Evolutionary conservation across 1,284 basidiomycete genomes (phyloP).

Genomic region (Boletus nobilissimus): DNA sequence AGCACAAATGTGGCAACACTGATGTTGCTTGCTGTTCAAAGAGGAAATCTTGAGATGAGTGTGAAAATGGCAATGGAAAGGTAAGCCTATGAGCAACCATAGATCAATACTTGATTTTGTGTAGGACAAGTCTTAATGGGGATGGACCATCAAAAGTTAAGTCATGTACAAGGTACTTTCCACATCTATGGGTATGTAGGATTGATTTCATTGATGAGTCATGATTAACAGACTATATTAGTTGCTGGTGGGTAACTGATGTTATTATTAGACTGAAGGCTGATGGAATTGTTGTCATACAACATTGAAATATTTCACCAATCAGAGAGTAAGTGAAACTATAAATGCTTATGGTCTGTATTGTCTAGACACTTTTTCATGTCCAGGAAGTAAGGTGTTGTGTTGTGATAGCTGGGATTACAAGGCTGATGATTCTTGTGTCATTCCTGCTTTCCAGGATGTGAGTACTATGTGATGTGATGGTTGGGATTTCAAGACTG

Average conservation of each 20-base stretch:
- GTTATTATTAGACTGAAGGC: not conserved
- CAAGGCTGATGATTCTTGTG: too few species aligned
- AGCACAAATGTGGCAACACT: not conserved
- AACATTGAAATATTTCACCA: too few species aligned
- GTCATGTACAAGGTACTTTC: not conserved
- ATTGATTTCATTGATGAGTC: not conserved
- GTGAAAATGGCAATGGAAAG: not conserved
- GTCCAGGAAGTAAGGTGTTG: too few species aligned
- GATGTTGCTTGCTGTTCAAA: conserved; percentile 1
- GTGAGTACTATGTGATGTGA: too few species aligned
- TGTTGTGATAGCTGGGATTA: too few species aligned
- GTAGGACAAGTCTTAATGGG: not conserved
- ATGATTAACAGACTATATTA: not conserved
- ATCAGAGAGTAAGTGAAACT: too few species aligned
- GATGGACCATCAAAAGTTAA: not conserved
- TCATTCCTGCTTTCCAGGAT: too few species aligned
- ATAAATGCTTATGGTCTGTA: too few species aligned
- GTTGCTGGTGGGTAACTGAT: not conserved
- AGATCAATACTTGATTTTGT: not conserved
- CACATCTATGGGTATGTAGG: not conserved
- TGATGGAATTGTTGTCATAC: not conserved
- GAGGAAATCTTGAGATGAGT: not conserved
- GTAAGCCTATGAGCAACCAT: not conserved
- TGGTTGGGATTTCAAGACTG: too few species aligned
- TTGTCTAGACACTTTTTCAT: too few species aligned